Conservation (phyloP, 1,284 basidiomycete species). For the Inonotus hispidus region DNA sequence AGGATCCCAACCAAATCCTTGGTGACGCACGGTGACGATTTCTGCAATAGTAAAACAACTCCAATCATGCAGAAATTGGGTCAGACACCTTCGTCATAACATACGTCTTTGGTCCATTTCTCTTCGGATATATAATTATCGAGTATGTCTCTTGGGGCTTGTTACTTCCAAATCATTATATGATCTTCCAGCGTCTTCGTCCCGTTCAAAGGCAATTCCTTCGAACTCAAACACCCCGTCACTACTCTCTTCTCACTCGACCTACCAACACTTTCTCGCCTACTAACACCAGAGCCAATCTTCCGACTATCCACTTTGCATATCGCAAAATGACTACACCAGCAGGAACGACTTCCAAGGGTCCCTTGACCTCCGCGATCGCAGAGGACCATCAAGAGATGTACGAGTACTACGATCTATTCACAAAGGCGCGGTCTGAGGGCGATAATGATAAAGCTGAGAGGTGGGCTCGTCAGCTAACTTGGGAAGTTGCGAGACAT, state of each 20-base stretch:
- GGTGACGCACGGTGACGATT: no score
- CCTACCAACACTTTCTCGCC: not conserved
- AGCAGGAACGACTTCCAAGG: not conserved
- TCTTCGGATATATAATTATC: no score
- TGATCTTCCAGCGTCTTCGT: no score
- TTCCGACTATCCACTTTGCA: not conserved
- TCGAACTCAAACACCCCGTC: no score
- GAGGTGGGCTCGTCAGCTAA: constrained; percentile 52
- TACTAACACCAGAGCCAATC: not conserved
- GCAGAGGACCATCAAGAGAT: constrained; percentile 31
- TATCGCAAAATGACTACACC: not conserved
- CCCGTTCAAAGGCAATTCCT: no score
- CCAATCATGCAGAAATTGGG: no score
- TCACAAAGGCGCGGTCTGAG: constrained; percentile 32
- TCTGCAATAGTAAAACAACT: no score
- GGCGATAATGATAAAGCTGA: constrained; percentile 44
- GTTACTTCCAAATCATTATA: no score
- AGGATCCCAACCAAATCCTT: not conserved
- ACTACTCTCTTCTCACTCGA: no score
- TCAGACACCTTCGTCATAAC: no score
- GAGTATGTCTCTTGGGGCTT: no score
- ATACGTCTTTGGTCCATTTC: no score
- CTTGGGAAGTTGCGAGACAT: constrained; percentile 57
- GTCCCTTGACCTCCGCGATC: constrained; percentile 20
- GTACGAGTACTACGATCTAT: constrained; percentile 54